A percentile compares a stretch with the other conserved stretches of the same genome.
These are phyloP conservation scores for Populus davidiana DNA, from an alignment of 345 rosid species.

Conservation along the genomic window DNA sequence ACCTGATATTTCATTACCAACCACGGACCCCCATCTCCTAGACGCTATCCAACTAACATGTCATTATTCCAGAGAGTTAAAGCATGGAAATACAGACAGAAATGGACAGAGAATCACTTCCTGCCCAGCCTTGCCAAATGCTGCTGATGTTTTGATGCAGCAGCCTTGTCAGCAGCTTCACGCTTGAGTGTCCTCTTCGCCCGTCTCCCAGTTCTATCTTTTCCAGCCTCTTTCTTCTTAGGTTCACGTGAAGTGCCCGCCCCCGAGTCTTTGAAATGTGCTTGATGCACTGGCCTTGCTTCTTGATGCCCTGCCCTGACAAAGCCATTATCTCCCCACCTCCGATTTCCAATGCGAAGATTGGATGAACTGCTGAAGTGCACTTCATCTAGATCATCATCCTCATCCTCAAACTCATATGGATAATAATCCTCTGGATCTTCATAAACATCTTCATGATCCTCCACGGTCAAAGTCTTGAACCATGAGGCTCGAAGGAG, in stretches of 20 bases:
- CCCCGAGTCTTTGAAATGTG: conserved; percentile 38
- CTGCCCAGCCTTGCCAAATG: conserved; percentile 30
- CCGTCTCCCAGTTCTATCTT: conserved; percentile 58
- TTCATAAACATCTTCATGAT: conserved; percentile 32
- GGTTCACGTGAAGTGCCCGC: conserved; percentile 60
- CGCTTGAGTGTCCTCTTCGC: conserved; percentile 90
- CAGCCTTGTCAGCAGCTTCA: conserved; percentile 88
- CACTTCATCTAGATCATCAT: conserved; percentile 61
- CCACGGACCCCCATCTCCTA: background rate
- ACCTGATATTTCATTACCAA: background rate
- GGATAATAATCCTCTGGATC: conserved; percentile 39
- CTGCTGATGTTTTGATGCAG: conserved; percentile 50
- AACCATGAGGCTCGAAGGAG: conserved; percentile 91
- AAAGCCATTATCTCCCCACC: conserved; percentile 95
- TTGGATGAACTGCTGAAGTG: conserved; percentile 47
- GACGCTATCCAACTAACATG: background rate
- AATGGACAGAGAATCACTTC: conserved; percentile 8
- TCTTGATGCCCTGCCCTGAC: conserved; percentile 84
- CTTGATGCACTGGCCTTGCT: conserved; percentile 60
- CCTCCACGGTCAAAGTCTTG: conserved; percentile 54
- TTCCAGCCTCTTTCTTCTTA: conserved; percentile 49
- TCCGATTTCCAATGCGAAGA: conserved; percentile 70
- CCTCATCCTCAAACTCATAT: conserved; percentile 47
- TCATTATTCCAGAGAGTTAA: conserved; percentile 13
- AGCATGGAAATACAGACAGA: background rate